These are phyloP conservation scores for Potentilla sterilis DNA, from an alignment of 306 rosid genomes.

Conservation along the genomic window DNA sequence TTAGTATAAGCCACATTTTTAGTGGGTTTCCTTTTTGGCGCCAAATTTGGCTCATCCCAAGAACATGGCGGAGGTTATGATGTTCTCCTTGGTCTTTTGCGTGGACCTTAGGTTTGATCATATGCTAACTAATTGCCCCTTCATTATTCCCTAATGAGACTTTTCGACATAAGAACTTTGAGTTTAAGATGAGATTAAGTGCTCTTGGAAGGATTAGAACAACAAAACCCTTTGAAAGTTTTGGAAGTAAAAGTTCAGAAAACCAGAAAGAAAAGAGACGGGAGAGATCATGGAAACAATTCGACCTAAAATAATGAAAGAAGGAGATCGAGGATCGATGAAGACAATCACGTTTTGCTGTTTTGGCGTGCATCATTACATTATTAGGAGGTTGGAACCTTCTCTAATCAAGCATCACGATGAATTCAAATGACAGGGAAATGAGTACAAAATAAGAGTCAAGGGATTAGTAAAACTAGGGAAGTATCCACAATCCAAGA, in stretches of 20 bases:
- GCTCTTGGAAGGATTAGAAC: neutral
- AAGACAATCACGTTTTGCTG: constrained; percentile 13
- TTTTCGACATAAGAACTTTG: neutral
- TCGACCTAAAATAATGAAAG: neutral
- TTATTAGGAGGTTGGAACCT: constrained; percentile 3
- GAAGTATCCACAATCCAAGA: constrained; percentile 16
- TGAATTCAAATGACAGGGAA: constrained; percentile 22
- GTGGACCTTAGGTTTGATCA: neutral
- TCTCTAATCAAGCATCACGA: constrained; percentile 13
- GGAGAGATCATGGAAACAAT: neutral
- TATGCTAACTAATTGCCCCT: neutral
- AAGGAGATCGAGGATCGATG: neutral
- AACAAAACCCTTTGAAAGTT: neutral
- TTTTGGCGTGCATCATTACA: constrained; percentile 25
- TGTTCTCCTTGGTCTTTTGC: neutral
- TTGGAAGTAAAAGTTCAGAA: neutral
- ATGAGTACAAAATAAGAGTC: constrained; percentile 34
- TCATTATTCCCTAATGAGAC: neutral
- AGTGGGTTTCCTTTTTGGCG: constrained; percentile 32
- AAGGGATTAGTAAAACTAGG: constrained; percentile 24
- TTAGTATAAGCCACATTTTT: neutral
- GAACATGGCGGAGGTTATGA: neutral
- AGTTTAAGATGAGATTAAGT: neutral
- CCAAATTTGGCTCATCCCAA: constrained; percentile 27
- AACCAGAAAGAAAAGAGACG: neutral